Base-by-base conservation (phyloP, 78 protist genomes). In the Diacronema lutheri region DNA sequence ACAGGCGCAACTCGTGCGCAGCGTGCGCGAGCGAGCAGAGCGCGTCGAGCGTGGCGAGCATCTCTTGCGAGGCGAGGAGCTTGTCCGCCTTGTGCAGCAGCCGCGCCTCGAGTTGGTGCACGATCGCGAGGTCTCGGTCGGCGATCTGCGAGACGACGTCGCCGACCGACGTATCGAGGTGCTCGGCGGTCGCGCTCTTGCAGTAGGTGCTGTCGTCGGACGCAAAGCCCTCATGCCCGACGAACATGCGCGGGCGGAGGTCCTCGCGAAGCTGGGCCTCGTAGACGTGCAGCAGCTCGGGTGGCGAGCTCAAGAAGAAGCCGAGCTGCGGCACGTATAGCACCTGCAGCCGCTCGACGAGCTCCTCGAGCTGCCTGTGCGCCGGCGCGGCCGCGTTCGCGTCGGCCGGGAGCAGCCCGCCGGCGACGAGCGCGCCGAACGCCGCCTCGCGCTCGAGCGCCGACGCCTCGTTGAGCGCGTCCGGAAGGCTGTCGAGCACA, bases 311-410 rank as follows among this genome's bases (percentile, higher is more conserved):
- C 21, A 85, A 58, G 33, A 92, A 5, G 38, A 80, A 92, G 21
- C 93, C 93, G 29, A 91, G 41, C 65, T 90, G 93, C n/a, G 93
- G 88, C 13, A 56, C 50, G 73, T 85, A 92, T 9, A 78, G 81
- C 7, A 89, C 11, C 31, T 37, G 20, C 26, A 68, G 50, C 76
- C 37, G 11, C 25, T 12, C 76, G 68, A 19, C 44, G 10, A 65
- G 73, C 38, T 65, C 73, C 7, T 65, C 73, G 40, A 64, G 71
- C 21, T 64, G 40, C 10, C 16, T 9, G 31, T 64, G 71, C 71
- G n/a, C 71, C 14, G 9, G 9, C 5, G 13, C 71, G 4, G 4
- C 5, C 16, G n/a, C 71, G 71, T 38, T n/a, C 13, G n/a, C n/a
- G 38, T 64, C 37, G 37, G 13, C n/a, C 29, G 71, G 4, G 37